A percentile compares a stretch with the other conserved stretches of the same genome.
phyloP scores from a whole-genome alignment of 495 filamentous ascomycete species.

The Tetracladium setigerum region DNA sequence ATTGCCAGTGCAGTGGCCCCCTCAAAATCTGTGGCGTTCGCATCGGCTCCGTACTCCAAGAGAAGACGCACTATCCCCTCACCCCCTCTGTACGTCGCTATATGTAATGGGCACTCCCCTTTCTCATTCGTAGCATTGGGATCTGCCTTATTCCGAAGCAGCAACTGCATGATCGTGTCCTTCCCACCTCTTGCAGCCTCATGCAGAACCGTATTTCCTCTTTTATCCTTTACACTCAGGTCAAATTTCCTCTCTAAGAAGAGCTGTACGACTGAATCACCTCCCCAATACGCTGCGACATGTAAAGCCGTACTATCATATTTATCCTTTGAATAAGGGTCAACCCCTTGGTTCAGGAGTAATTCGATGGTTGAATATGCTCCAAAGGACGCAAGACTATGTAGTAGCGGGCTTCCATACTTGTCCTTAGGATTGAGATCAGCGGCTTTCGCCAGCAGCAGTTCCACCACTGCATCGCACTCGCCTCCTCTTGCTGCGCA shows the following conservation, averaged over 20 bases:
- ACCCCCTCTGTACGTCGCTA: neutral
- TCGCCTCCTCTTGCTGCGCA: too few relatives aligned
- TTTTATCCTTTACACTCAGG: neutral
- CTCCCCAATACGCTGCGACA: neutral
- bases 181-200: neutral
- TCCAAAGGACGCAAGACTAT: too few relatives aligned
- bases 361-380: too few relatives aligned
- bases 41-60: neutral
- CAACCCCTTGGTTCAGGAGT: too few relatives aligned
- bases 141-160: conserved; percentile 11
- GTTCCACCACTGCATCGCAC: neutral
- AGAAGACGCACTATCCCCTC: conserved; percentile 1
- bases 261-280: conserved; percentile 4
- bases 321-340: too few relatives aligned
- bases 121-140: neutral
- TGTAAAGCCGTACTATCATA: neutral
- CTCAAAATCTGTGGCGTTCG: neutral
- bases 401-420: neutral
- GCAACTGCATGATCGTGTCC: conserved; percentile 8
- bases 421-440: neutral
- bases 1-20: neutral
- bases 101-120: neutral
- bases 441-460: conserved; percentile 11
- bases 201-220: neutral
- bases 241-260: conserved; percentile 6